These are phyloP conservation scores for Selaginella tamariscina DNA, from an alignment of 75 land plant species.

Conservation along the genomic window DNA sequence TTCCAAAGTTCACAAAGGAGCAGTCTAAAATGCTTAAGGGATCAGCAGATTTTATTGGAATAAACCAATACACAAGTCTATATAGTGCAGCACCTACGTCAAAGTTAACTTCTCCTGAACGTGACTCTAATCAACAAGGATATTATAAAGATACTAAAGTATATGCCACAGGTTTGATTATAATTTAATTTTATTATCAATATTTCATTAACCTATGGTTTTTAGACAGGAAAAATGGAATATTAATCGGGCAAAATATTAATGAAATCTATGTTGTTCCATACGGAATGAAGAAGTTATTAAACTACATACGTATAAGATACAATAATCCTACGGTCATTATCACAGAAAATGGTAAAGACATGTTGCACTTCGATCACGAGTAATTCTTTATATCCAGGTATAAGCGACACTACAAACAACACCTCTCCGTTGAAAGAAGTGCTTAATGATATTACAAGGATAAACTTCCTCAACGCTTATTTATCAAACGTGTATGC, in stretches of 20 bases:
- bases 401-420: neutral
- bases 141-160: slow-evolving; percentile 6
- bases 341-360: neutral
- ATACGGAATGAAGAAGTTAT: neutral
- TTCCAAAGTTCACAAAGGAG: neutral
- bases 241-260: neutral
- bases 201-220: neutral
- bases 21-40: neutral
- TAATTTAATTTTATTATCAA: neutral
- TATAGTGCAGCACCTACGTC: neutral
- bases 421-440: neutral
- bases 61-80: slow-evolving; percentile 1
- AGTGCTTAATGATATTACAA: neutral
- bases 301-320: neutral
- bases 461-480: neutral
- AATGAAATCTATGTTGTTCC: neutral
- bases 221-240: neutral
- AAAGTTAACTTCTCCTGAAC: neutral
- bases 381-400: neutral
- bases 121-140: neutral
- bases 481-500: neutral
- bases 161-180: neutral
- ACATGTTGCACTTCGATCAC: neutral
- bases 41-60: slow-evolving; percentile 5
- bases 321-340: neutral